phyloP scores from a whole-genome alignment of 106 monocot species.

The Amphibolis antarctica region DNA sequence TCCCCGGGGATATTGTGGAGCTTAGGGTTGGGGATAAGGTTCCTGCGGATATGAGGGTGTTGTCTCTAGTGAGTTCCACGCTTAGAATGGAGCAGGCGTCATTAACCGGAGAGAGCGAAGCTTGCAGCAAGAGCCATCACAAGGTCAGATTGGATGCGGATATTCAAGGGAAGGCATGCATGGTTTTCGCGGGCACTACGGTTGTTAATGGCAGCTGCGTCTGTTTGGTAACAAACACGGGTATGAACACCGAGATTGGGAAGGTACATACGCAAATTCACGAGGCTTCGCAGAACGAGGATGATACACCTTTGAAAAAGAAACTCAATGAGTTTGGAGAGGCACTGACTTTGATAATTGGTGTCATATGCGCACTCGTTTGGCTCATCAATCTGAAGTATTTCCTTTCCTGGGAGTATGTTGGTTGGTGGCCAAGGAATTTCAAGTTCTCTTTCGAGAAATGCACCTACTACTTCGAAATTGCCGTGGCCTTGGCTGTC shows the following conservation, averaged over 20 bases:
- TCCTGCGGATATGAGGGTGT: constrained; percentile 29
- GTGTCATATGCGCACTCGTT: constrained; percentile 20
- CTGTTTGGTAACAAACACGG: constrained; percentile 26
- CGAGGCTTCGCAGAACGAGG: constrained; percentile 21
- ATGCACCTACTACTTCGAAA: constrained; percentile 31
- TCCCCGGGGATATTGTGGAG: constrained; percentile 35
- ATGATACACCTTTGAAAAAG: constrained; percentile 28
- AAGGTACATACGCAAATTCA: constrained; percentile 25
- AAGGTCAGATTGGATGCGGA: constrained; percentile 17
- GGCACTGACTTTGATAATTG: constrained; percentile 17
- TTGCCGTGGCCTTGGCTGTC: constrained; percentile 28
- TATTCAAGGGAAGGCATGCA: constrained; percentile 59
- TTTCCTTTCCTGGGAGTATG: constrained; percentile 26
- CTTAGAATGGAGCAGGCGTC: constrained; percentile 26
- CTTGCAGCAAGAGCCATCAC: constrained; percentile 22
- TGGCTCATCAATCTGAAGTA: constrained; percentile 30
- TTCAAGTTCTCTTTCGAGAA: constrained; percentile 30
- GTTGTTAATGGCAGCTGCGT: constrained; percentile 74
- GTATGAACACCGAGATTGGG: constrained; percentile 27
- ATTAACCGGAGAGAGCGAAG: constrained; percentile 27
- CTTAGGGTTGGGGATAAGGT: constrained; percentile 28
- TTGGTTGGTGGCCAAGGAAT: constrained; percentile 19
- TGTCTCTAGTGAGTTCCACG: constrained; percentile 24
- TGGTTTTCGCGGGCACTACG: constrained; percentile 73
- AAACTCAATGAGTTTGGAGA: constrained; percentile 29